phyloP scores from a whole-genome alignment of 2,329 filamentous ascomycete species.

The Sporothrix protearum region DNA sequence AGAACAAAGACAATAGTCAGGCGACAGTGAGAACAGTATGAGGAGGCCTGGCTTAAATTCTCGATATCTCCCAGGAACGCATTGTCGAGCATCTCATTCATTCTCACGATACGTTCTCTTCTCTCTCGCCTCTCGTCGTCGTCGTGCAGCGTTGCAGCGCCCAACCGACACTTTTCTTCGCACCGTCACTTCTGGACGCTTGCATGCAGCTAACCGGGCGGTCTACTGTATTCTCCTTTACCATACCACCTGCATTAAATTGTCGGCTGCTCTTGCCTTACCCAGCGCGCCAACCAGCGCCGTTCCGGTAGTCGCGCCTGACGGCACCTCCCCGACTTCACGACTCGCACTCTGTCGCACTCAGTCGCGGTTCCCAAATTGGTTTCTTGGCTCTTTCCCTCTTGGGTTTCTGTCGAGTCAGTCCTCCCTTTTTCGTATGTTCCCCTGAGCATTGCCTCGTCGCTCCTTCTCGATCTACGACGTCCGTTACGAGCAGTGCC shows the following conservation, averaged over 20 bases:
- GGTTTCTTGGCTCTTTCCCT: neutral
- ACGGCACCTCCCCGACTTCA: neutral
- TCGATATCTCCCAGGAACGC: neutral
- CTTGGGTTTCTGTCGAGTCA: neutral
- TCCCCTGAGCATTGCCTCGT: neutral
- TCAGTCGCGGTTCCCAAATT: slow-evolving; percentile 9
- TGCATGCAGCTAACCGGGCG: slow-evolving; percentile 7
- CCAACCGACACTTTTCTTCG: neutral
- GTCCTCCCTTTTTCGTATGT: neutral
- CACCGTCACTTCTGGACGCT: neutral
- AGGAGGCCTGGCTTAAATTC: neutral
- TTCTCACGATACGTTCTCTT: neutral
- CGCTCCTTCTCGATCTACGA: neutral
- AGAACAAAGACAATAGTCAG: neutral
- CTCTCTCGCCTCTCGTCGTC: neutral
- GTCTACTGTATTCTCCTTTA: neutral
- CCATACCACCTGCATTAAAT: neutral
- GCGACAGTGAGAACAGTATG: neutral
- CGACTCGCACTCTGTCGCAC: neutral
- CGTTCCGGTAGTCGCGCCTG: neutral
- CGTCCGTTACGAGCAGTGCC: no score
- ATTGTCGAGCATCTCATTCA: neutral
- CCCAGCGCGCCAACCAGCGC: neutral
- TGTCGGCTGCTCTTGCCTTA: neutral
- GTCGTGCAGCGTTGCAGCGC: slow-evolving; percentile 11